phyloP scores from a whole-genome alignment of 2,329 filamentous ascomycete genomes.

The Calonectria fujianensis region DNA sequence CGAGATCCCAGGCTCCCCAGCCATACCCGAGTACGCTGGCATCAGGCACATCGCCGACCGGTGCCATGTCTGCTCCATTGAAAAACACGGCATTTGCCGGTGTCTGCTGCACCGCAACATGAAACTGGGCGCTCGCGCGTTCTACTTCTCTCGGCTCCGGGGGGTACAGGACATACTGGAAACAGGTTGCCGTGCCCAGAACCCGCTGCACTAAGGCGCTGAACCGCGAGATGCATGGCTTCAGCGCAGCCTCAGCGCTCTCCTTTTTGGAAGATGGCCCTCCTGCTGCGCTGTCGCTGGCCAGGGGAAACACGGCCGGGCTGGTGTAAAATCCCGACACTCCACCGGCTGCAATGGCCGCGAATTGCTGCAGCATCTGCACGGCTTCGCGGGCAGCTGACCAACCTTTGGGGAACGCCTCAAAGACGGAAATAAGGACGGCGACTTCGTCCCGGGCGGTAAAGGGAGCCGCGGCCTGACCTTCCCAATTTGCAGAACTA shows the following conservation, averaged over 20 bases:
- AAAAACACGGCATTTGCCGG: conserved; percentile 50
- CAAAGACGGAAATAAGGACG: conserved; percentile 59
- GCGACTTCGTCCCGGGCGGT: conserved; percentile 60
- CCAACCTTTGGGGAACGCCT: conserved; percentile 63
- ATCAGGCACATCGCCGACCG: conserved; percentile 44
- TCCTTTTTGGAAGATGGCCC: conserved; percentile 38
- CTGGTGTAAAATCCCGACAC: conserved; percentile 46
- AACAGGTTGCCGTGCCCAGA: conserved; percentile 59
- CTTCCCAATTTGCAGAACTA: conserved; percentile 41
- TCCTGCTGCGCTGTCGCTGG: background rate
- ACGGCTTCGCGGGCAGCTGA: conserved; percentile 59
- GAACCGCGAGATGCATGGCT: conserved; percentile 49
- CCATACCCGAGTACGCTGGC: conserved; percentile 50
- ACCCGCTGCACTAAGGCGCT: conserved; percentile 57
- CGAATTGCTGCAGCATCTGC: conserved; percentile 58
- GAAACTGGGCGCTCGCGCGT: conserved; percentile 34
- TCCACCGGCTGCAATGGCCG: conserved; percentile 44
- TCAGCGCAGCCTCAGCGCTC: conserved; percentile 45
- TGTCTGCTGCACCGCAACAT: conserved; percentile 42
- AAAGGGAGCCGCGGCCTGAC: conserved; percentile 49
- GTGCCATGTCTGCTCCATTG: conserved; percentile 43
- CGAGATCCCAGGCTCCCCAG: conserved; percentile 55
- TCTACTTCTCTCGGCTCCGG: conserved; percentile 45
- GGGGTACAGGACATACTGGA: conserved; percentile 49
- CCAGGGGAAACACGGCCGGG: conserved; percentile 43